Percentiles rank a stretch among this genome's conserved stretches.
Evolutionary conservation across 139 green algal genomes (phyloP).

Genomic region (Mesotaenium endlicherianum): DNA sequence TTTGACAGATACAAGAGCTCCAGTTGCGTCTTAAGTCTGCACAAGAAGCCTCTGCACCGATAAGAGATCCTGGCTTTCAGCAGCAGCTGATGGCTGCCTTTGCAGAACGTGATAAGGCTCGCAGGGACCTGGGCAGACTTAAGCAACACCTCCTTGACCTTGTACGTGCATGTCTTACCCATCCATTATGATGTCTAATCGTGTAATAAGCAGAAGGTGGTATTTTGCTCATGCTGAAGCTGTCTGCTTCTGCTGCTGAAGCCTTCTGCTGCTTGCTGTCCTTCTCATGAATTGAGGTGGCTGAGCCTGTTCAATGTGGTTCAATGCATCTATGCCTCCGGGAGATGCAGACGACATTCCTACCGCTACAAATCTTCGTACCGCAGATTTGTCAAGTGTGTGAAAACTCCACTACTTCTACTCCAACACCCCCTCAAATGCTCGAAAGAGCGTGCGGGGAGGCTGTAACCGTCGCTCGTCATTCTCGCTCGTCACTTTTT

Average conservation of each 20-base stretch:
- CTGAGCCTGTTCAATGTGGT: too few species aligned
- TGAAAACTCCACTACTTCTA: too few species aligned
- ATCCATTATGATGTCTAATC: background rate
- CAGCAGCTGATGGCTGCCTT: background rate
- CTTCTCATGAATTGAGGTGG: too few species aligned
- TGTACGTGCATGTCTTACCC: slow-evolving; percentile 10
- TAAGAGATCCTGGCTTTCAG: background rate
- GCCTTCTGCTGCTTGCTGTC: background rate
- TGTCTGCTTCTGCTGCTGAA: background rate
- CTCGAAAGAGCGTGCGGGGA: too few species aligned
- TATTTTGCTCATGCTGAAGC: background rate
- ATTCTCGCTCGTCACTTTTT: too few species aligned
- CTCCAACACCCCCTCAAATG: too few species aligned
- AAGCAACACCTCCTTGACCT: slow-evolving; percentile 47
- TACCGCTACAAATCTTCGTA: too few species aligned
- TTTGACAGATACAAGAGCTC: background rate
- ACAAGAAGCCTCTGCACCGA: background rate
- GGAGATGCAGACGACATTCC: too few species aligned
- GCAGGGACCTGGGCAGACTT: slow-evolving; percentile 21
- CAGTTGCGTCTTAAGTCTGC: background rate
- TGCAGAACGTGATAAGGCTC: slow-evolving; percentile 30
- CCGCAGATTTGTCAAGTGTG: too few species aligned
- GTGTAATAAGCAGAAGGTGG: background rate
- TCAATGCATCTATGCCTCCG: too few species aligned
- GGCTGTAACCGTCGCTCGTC: too few species aligned